Evolutionary conservation across 139 green algal genomes (phyloP).

Genomic region (Dunaliella primolecta): DNA sequence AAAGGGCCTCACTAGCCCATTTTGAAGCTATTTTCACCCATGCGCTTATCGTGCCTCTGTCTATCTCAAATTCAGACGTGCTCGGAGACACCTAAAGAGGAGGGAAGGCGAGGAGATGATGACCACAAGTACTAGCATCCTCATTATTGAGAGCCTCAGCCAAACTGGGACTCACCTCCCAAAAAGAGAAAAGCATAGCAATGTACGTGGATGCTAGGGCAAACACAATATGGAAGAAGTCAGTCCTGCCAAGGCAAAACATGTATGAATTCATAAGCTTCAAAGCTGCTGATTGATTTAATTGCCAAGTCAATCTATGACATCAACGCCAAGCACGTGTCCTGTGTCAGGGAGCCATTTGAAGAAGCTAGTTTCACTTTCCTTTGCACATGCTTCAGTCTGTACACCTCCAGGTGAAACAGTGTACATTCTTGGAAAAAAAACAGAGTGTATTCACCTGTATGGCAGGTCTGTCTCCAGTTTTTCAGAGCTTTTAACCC

Average conservation of each 20-base stretch:
- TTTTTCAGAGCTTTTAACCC: neutral
- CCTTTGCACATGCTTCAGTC: neutral
- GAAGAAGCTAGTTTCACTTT: neutral
- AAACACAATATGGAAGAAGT: slow-evolving; percentile 80
- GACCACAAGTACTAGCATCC: neutral
- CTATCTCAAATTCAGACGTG: slow-evolving; percentile 44
- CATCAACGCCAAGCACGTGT: neutral
- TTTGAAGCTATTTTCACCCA: slow-evolving; percentile 79
- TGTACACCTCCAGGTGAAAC: neutral
- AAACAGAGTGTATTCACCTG: too few species aligned
- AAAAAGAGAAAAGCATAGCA: slow-evolving; percentile 71
- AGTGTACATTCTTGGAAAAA: neutral
- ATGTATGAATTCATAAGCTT: too few species aligned
- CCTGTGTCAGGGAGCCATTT: neutral
- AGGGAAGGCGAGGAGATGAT: neutral
- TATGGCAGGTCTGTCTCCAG: slow-evolving; percentile 2
- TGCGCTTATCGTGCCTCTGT: slow-evolving; percentile 55
- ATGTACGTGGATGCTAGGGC: slow-evolving; percentile 64
- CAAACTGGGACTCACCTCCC: slow-evolving; percentile 54
- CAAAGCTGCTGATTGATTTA: neutral
- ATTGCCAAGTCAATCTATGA: neutral
- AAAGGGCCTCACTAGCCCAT: slow-evolving; percentile 75
- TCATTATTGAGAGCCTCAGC: neutral
- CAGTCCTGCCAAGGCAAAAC: slow-evolving; percentile 22
- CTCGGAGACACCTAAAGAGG: slow-evolving; percentile 4